phyloP scores from a whole-genome alignment of 2,329 filamentous ascomycete species.

The Nemania sp. region DNA sequence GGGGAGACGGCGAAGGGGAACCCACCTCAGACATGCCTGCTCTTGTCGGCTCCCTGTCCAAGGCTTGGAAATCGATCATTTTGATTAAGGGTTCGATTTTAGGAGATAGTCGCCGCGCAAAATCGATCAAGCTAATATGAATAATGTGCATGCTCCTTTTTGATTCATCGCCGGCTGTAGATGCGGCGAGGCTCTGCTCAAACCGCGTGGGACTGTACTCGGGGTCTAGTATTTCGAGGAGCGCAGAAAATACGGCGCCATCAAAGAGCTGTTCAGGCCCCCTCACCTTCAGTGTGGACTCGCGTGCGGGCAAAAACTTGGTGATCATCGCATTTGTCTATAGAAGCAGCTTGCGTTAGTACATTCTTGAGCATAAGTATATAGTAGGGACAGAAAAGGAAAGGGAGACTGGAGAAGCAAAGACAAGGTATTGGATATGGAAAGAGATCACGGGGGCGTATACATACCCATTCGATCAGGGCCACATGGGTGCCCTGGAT shows the following conservation, averaged over 20 bases:
- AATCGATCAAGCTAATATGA: conserved; percentile 57
- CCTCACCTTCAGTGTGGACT: conserved; percentile 50
- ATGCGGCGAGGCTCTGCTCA: conserved; percentile 47
- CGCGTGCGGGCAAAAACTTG: conserved; percentile 30
- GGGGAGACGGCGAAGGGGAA: conserved; percentile 5
- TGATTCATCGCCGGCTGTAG: conserved; percentile 49
- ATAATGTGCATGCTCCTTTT: conserved; percentile 56
- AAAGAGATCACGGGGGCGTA: conserved; percentile 19
- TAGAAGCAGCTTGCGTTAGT: conserved; percentile 16
- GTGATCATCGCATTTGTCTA: conserved; percentile 38
- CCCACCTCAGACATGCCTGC: conserved; percentile 53
- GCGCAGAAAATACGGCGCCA: conserved; percentile 56
- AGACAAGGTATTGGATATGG: conserved; percentile 10
- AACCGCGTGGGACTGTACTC: conserved; percentile 60
- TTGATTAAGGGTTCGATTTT: conserved; percentile 57
- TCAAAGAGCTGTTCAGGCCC: conserved; percentile 57
- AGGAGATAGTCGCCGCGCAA: conserved; percentile 56
- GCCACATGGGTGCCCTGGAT: conserved; percentile 29
- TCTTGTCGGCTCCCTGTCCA: conserved; percentile 59
- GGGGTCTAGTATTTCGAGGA: conserved; percentile 61
- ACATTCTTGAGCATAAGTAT: conserved; percentile 35
- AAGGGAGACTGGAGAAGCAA: conserved; percentile 29
- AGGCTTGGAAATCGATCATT: conserved; percentile 58
- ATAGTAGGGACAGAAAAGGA: conserved; percentile 15
- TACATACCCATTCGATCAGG: conserved; percentile 37